Evolutionary conservation across 2,329 filamentous ascomycete species (phyloP).

Genomic region (Macroventuria anomochaeta): DNA sequence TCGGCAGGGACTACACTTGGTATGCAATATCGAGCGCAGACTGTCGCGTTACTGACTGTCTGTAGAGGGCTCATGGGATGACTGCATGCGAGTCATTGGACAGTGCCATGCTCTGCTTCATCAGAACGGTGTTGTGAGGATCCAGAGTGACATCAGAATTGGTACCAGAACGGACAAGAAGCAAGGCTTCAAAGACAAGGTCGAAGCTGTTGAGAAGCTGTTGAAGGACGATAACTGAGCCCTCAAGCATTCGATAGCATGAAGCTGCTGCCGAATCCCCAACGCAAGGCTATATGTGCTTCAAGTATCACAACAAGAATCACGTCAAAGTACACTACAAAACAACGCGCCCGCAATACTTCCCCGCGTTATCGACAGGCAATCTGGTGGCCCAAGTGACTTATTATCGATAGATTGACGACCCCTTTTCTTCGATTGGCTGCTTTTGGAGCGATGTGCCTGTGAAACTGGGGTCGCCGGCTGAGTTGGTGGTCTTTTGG

Average conservation of each 20-base stretch:
- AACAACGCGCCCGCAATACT: conserved; percentile 20
- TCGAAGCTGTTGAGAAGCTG: conserved; percentile 64
- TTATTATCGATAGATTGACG: conserved; percentile 21
- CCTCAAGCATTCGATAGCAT: neutral
- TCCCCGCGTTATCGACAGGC: conserved; percentile 23
- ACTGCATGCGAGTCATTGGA: conserved; percentile 69
- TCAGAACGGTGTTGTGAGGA: conserved; percentile 58
- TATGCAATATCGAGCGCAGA: neutral
- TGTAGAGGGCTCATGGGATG: conserved; percentile 87
- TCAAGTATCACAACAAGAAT: conserved; percentile 18
- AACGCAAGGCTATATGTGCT: conserved; percentile 12
- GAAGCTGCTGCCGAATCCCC: neutral
- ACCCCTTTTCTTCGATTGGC: conserved; percentile 33
- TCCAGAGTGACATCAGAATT: conserved; percentile 88
- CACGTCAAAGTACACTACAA: conserved; percentile 7
- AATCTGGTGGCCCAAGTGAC: conserved; percentile 24
- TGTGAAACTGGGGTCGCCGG: conserved; percentile 16
- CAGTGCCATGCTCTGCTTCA: conserved; percentile 51
- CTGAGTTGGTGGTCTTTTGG: conserved; percentile 9
- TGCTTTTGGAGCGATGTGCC: conserved; percentile 11
- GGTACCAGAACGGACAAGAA: conserved; percentile 87
- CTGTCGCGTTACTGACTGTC: conserved; percentile 6
- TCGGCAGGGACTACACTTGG: conserved; percentile 92
- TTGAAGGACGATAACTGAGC: conserved; percentile 44
- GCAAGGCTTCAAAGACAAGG: conserved; percentile 82